phyloP scores from a whole-genome alignment of 768 basidiomycete genomes.

The Piloderma croceum region DNA sequence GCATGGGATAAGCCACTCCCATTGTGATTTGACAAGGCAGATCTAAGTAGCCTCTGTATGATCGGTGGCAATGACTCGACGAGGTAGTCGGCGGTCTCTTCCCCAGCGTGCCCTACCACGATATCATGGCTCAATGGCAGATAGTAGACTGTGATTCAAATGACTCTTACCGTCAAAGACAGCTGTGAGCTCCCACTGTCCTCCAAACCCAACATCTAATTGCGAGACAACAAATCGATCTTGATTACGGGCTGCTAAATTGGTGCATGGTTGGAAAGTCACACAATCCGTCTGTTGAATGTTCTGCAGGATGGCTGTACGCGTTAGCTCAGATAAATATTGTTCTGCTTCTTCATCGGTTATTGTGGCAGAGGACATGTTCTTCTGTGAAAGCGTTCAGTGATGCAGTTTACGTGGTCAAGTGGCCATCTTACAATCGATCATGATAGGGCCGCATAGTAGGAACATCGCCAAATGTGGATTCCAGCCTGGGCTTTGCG shows the following conservation, averaged over 20 bases:
- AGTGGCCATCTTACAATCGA: no score
- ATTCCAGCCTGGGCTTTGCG: no score
- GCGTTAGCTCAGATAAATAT: no score
- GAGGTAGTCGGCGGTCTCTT: conserved; percentile 40
- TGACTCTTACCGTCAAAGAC: conserved; percentile 46
- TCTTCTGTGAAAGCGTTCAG: no score
- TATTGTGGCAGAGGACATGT: no score
- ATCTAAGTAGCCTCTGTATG: conserved; percentile 24
- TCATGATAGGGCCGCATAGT: no score
- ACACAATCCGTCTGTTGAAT: conserved; percentile 34
- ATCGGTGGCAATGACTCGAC: conserved; percentile 27
- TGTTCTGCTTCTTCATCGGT: no score
- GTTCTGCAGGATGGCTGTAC: conserved; percentile 29
- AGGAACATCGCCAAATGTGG: no score
- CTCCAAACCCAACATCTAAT: conserved; percentile 33
- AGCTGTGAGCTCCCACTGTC: conserved; percentile 40
- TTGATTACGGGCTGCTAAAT: conserved; percentile 36
- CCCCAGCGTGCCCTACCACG: conserved; percentile 38
- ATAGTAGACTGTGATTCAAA: background rate
- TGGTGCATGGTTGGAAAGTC: conserved; percentile 45
- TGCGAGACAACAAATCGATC: conserved; percentile 41
- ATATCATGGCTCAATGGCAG: no score
- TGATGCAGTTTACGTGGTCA: no score
- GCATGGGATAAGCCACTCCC: conserved; percentile 3
- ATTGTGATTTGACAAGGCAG: conserved; percentile 7